These are phyloP conservation scores for Sutorius eximius DNA, from an alignment of 1,284 basidiomycete species.

Conservation along the genomic window DNA sequence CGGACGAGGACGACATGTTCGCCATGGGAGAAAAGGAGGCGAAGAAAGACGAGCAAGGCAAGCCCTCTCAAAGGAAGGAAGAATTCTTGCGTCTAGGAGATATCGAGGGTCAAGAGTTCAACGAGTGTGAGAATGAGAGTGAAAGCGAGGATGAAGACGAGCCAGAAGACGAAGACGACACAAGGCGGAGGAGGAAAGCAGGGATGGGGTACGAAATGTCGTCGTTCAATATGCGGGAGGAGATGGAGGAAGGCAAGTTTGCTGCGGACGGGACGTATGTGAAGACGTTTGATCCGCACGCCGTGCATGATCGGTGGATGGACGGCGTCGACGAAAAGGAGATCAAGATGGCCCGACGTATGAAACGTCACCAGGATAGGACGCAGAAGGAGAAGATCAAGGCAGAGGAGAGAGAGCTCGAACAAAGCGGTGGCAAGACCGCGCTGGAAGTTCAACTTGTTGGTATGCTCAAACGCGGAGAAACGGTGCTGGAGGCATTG, in stretches of 20 bases:
- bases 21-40: constrained; percentile 62
- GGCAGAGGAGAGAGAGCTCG: constrained; percentile 71
- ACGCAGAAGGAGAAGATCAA: constrained; percentile 66
- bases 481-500: constrained; percentile 88
- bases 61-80: constrained; percentile 55
- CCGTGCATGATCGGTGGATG: constrained; percentile 95
- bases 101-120: constrained; percentile 94
- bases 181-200: constrained; percentile 67
- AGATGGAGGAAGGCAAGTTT: constrained; percentile 98
- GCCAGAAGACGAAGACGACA: constrained; percentile 79
- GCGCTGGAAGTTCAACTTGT: constrained; percentile 71
- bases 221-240: constrained; percentile 98
- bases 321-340: constrained; percentile 83
- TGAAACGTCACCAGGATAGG: constrained; percentile 68
- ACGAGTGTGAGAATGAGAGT: constrained; percentile 49
- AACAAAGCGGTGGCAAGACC: constrained; percentile 64
- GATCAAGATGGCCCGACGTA: constrained; percentile 79
- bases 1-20: constrained; percentile 90
- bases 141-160: constrained; percentile 53
- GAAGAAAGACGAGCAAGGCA: constrained; percentile 35
- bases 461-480: constrained; percentile 79
- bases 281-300: constrained; percentile 85
- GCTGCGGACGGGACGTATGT: constrained; percentile 91
- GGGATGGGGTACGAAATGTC: constrained; percentile 94
- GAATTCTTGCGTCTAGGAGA: constrained; percentile 85